Evolutionary conservation across 352 stramenopile genomes (phyloP).

Genomic region (Peronospora tabacina): DNA sequence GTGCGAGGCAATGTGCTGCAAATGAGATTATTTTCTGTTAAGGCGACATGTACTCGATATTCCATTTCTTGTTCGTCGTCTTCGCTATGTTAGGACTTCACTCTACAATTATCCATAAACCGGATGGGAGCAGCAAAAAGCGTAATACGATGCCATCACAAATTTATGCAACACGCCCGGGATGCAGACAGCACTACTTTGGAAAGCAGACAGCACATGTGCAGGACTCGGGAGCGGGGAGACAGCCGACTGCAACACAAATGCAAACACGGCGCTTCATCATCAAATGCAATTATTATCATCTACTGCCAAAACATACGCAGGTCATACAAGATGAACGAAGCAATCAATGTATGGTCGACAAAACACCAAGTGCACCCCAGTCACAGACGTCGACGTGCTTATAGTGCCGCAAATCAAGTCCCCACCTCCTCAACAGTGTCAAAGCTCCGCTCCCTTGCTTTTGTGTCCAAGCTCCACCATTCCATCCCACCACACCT

Average conservation of each 20-base stretch:
- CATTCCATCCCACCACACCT: constrained; percentile 7
- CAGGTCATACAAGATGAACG: constrained; percentile 26
- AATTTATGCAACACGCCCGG: constrained; percentile 14
- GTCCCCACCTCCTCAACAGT: constrained; percentile 1
- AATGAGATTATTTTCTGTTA: constrained; percentile 19
- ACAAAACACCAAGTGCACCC: constrained; percentile 18
- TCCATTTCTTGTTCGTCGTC: constrained; percentile 18
- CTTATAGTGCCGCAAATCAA: constrained; percentile 5
- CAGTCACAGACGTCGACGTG: constrained; percentile 12
- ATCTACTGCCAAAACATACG: constrained; percentile 25
- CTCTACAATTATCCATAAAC: constrained; percentile 4
- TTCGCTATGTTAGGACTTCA: constrained; percentile 10
- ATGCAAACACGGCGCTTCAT: constrained; percentile 16
- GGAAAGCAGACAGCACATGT: constrained; percentile 7
- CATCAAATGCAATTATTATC: constrained; percentile 31
- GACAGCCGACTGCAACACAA: constrained; percentile 8
- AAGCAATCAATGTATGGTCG: constrained; percentile 23
- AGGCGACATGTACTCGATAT: constrained; percentile 22
- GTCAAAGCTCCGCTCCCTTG: background rate
- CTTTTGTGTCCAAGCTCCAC: constrained; percentile 9
- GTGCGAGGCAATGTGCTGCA: constrained; percentile 12
- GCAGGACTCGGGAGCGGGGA: constrained; percentile 7
- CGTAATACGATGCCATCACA: constrained; percentile 7
- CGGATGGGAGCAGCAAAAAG: constrained; percentile 5
- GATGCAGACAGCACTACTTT: constrained; percentile 18